Evolutionary conservation across 1,284 basidiomycete species (phyloP), one percentile per base, ranked within the genome.

Genomic region (Chiua sp.): DNA sequence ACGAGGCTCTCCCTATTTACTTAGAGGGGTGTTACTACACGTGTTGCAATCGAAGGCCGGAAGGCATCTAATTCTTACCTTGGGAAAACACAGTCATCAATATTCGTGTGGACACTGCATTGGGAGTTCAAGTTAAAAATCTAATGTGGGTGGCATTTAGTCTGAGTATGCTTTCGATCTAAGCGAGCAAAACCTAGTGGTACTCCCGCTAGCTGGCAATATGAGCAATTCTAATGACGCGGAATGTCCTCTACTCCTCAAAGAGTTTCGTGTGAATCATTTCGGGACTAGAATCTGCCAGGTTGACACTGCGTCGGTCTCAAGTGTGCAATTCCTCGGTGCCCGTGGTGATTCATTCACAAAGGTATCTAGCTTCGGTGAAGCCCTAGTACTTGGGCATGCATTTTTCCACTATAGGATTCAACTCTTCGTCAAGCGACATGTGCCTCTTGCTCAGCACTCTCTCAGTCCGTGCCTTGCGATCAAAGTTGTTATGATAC

Each of bases 31-130:
- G 91, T 93, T 59, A 81, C 84, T 61, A 91, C 93, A 22, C 79
- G 88, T 54, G 73, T 94, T 37, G 87, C 88, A 30, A 79, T 96
- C 55, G 94, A 94, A 51, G 94, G 94, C 37, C 96, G 94, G 85
- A 70, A 74, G 80, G 53, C 80, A 86, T 64, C 20, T 88, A 74
- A 75, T 96, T 88, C 75, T 96, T 93, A 3, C 77, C 83, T 30
- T 81, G 87, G 44, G 85, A 35, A 87, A 85, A n/a, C n/a, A n/a
- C n/a, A n/a, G n/a, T n/a, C n/a, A n/a, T n/a, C n/a, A n/a, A n/a
- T n/a, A n/a, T n/a, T n/a, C n/a, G n/a, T n/a, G n/a, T n/a, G n/a
- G n/a, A n/a, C n/a, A n/a, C n/a, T n/a, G n/a, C n/a, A n/a, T n/a
- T n/a, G n/a, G n/a, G n/a, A n/a, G n/a, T n/a, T n/a, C n/a, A n/a